These are phyloP conservation scores for Fusarium sp. DNA, from an alignment of 2,329 filamentous ascomycete species.

Conservation along the genomic window DNA sequence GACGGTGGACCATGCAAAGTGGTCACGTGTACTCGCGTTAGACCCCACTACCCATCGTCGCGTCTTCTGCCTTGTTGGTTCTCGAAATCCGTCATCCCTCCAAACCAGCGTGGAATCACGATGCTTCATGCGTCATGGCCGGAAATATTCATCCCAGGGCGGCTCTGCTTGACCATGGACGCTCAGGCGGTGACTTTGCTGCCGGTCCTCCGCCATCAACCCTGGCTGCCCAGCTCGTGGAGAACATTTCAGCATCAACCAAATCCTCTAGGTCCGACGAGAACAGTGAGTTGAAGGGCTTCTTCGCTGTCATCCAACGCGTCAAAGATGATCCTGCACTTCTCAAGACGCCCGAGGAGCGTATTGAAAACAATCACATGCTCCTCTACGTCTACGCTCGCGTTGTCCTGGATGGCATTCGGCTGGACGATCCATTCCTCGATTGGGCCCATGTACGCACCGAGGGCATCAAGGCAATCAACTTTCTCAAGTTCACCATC, in stretches of 20 bases:
- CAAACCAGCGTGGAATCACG: slow-evolving; percentile 21
- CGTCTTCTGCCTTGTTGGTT: slow-evolving; percentile 16
- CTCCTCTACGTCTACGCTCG: slow-evolving; percentile 86
- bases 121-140: slow-evolving; percentile 48
- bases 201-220: slow-evolving; percentile 76
- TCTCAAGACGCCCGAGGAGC: slow-evolving; percentile 73
- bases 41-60: slow-evolving; percentile 30
- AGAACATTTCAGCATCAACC: slow-evolving; percentile 77
- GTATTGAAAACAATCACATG: slow-evolving; percentile 83
- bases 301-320: slow-evolving; percentile 69
- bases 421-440: slow-evolving; percentile 76
- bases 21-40: slow-evolving; percentile 41
- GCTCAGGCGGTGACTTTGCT: slow-evolving; percentile 29
- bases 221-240: slow-evolving; percentile 87
- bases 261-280: slow-evolving; percentile 73
- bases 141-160: slow-evolving; percentile 36
- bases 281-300: slow-evolving; percentile 79
- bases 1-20: not conserved
- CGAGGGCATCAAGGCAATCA: slow-evolving; percentile 78
- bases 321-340: slow-evolving; percentile 63
- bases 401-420: slow-evolving; percentile 78
- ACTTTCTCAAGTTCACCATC: slow-evolving; percentile 81
- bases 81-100: not conserved
- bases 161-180: slow-evolving; percentile 30
- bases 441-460: slow-evolving; percentile 64